Evolutionary conservation across 352 stramenopile genomes (phyloP).

Genomic region (Phytophthora sojae): DNA sequence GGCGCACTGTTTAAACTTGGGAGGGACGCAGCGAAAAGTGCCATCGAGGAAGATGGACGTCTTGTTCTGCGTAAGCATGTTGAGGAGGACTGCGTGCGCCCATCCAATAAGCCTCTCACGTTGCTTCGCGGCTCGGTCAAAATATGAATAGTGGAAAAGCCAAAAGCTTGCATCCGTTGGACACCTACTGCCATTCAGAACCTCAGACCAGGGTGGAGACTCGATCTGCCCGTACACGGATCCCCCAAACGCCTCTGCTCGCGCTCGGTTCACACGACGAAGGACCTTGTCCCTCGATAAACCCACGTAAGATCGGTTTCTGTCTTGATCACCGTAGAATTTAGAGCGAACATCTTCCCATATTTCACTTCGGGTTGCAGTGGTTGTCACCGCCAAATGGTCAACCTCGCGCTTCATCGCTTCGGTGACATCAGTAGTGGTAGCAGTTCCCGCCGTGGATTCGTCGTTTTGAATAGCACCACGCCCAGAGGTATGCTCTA

Average conservation of each 20-base stretch:
- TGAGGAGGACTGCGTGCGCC: background rate
- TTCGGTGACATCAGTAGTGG: background rate
- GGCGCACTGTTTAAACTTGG: slow-evolving; percentile 21
- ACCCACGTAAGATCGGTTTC: background rate
- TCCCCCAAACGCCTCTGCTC: slow-evolving; percentile 5
- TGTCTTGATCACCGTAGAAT: background rate
- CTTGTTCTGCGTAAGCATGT: slow-evolving; percentile 6
- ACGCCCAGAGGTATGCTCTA: background rate
- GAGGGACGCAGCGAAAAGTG: slow-evolving; percentile 25
- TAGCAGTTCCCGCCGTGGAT: background rate
- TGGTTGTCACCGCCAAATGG: background rate
- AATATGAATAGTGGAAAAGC: background rate
- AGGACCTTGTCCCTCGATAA: background rate
- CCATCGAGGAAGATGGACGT: slow-evolving; percentile 43
- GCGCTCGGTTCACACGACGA: background rate
- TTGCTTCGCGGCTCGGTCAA: background rate
- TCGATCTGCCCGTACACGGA: slow-evolving; percentile 1
- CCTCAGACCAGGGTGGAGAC: background rate
- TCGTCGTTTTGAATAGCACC: background rate
- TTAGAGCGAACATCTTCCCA: background rate
- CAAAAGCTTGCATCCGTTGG: background rate
- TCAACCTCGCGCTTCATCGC: slow-evolving; percentile 2
- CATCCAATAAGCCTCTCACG: too few relatives aligned
- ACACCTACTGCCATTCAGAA: background rate
- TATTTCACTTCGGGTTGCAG: background rate